Conservation (phyloP, 2,329 filamentous ascomycete species). For the Triangularia verruculosa region DNA sequence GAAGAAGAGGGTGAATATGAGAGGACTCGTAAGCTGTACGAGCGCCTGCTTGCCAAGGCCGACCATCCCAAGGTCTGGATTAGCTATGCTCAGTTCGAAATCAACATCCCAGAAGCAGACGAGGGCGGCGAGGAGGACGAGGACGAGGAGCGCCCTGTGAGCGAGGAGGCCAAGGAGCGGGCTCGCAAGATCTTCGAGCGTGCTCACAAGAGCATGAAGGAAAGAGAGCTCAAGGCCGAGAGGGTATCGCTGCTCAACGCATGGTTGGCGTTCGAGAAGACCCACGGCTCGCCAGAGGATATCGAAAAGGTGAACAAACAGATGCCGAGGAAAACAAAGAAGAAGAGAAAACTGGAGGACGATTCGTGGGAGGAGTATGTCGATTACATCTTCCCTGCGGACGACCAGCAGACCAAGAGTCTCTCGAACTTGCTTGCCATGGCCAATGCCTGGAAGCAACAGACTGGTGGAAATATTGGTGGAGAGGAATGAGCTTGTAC, state of each 20-base stretch:
- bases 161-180: conserved; percentile 77
- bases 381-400: conserved; percentile 95
- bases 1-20: conserved; percentile 93
- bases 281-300: conserved; percentile 72
- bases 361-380: conserved; percentile 95
- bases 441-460: conserved; percentile 86
- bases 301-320: conserved; percentile 82
- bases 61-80: conserved; percentile 99
- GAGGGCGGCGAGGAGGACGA: conserved; percentile 59
- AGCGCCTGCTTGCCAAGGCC: conserved; percentile 89
- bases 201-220: conserved; percentile 82
- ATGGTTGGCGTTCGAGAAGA: conserved; percentile 89
- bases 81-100: conserved; percentile 96
- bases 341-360: conserved; percentile 85
- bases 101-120: conserved; percentile 74
- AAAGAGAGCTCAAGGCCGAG: conserved; percentile 88
- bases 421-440: conserved; percentile 79
- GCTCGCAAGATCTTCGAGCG: conserved; percentile 82
- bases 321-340: conserved; percentile 92
- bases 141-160: conserved; percentile 66
- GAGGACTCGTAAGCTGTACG: conserved; percentile 76
- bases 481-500: neutral
- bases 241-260: conserved; percentile 87
- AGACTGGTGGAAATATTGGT: conserved; percentile 44
- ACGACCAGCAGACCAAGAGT: conserved; percentile 82